Evolutionary conservation across 2,329 filamentous ascomycete genomes (phyloP).

Genomic region (Nemania abortiva): DNA sequence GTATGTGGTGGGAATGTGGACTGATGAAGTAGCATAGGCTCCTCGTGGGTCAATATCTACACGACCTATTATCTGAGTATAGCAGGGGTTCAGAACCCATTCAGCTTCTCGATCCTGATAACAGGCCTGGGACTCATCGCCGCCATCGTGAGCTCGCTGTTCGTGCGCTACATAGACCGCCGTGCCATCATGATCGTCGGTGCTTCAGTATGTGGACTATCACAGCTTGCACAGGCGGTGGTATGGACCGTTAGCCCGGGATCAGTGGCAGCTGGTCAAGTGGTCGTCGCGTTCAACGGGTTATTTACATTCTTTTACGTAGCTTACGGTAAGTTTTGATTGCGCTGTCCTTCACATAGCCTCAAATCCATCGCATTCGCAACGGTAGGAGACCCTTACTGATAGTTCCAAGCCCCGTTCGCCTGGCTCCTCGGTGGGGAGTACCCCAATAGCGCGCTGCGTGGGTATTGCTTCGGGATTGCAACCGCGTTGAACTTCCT

Average conservation of each 20-base stretch:
- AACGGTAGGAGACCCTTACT: not conserved
- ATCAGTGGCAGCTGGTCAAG: slow-evolving; percentile 43
- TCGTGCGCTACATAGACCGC: slow-evolving; percentile 50
- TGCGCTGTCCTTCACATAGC: not conserved
- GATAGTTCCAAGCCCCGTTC: slow-evolving; percentile 48
- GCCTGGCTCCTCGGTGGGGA: slow-evolving; percentile 57
- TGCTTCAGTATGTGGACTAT: slow-evolving; percentile 50
- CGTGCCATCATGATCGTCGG: slow-evolving; percentile 51
- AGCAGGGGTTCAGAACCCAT: slow-evolving; percentile 51
- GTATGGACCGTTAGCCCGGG: slow-evolving; percentile 50
- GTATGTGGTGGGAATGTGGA: slow-evolving; percentile 6
- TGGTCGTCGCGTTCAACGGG: slow-evolving; percentile 51
- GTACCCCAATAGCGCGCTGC: slow-evolving; percentile 55
- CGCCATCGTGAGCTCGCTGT: slow-evolving; percentile 49
- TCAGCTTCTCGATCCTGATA: slow-evolving; percentile 53
- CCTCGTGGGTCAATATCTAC: slow-evolving; percentile 51
- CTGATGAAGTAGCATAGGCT: slow-evolving; percentile 39
- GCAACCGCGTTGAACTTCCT: slow-evolving; percentile 56
- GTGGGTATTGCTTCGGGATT: slow-evolving; percentile 55
- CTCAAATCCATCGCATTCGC: not conserved
- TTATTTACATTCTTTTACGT: slow-evolving; percentile 54
- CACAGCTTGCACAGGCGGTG: slow-evolving; percentile 51
- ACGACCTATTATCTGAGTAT: slow-evolving; percentile 52
- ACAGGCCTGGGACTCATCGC: slow-evolving; percentile 52
- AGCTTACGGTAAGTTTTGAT: slow-evolving; percentile 46